These are phyloP conservation scores for Macrotyloma uniflorum DNA, from an alignment of 306 rosid species.

Conservation along the genomic window DNA sequence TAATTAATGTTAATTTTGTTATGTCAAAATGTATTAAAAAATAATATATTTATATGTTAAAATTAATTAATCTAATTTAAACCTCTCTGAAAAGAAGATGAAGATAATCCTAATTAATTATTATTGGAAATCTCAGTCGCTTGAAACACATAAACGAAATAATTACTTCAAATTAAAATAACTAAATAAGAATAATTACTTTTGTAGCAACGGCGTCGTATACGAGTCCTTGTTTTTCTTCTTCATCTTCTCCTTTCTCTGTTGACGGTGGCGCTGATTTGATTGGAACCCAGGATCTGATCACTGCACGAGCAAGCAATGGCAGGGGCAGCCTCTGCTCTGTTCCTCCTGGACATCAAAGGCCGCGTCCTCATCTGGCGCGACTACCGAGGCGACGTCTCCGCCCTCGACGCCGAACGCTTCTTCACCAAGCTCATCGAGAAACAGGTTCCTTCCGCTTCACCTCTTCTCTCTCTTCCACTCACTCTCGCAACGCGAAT, in stretches of 20 bases:
- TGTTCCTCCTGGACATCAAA: constrained; percentile 91
- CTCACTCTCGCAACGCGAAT: not conserved
- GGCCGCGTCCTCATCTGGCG: constrained; percentile 97
- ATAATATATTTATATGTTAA: too few species aligned
- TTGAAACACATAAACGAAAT: not conserved
- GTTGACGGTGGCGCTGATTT: constrained; percentile 38
- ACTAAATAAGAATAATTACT: not conserved
- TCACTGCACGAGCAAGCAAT: constrained; percentile 34
- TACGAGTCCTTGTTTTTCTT: not conserved
- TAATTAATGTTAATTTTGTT: too few species aligned
- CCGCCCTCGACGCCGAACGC: constrained; percentile 81
- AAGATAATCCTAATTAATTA: not conserved
- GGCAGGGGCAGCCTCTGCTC: constrained; percentile 96
- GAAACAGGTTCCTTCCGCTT: constrained; percentile 57
- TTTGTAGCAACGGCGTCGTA: constrained; percentile 28
- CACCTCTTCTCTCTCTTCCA: not conserved
- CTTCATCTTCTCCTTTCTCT: not conserved
- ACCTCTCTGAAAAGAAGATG: too few species aligned
- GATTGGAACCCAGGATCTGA: constrained; percentile 37
- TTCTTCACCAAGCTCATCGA: constrained; percentile 93
- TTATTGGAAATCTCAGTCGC: not conserved
- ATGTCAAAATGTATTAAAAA: too few species aligned
- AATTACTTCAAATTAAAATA: not conserved
- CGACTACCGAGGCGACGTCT: constrained; percentile 91
- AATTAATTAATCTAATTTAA: too few species aligned